A percentile compares a stretch with the other conserved stretches of the same genome.
Conservation (phyloP, 352 stramenopile species). For the Peronospora farinosa region DNA sequence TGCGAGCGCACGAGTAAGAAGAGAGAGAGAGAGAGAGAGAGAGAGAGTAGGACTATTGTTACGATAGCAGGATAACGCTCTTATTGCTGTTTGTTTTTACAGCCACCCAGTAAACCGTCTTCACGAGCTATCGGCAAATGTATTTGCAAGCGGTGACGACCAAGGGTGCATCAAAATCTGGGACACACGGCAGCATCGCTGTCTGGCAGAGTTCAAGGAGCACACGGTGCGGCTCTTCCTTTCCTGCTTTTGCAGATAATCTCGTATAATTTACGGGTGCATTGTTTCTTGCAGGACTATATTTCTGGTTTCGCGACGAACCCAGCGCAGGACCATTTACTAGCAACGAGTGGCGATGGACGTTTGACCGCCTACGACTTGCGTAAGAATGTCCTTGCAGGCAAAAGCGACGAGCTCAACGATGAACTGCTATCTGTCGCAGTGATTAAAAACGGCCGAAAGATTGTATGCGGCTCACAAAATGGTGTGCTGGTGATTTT, state of each 20-base stretch:
- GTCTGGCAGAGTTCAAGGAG: constrained; percentile 87
- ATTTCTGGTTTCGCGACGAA: constrained; percentile 90
- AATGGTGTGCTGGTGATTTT: constrained; percentile 93
- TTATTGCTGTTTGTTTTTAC: constrained; percentile 10
- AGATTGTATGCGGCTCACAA: constrained; percentile 93
- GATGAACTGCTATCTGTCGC: constrained; percentile 68
- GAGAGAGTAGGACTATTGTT: background rate
- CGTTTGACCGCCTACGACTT: constrained; percentile 90
- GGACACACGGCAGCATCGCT: constrained; percentile 80
- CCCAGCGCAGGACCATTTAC: constrained; percentile 71
- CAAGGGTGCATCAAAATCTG: constrained; percentile 83
- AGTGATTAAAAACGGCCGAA: constrained; percentile 87
- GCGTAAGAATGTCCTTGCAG: constrained; percentile 68
- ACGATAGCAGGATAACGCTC: constrained; percentile 2
- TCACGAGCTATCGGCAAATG: constrained; percentile 58
- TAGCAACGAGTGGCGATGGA: constrained; percentile 89
- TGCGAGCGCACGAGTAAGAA: constrained; percentile 76
- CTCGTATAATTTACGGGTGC: background rate
- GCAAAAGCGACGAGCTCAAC: constrained; percentile 81
- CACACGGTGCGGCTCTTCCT: constrained; percentile 53
- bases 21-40: constrained; percentile 35
- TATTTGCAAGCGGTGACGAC: constrained; percentile 77
- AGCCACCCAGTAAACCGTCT: constrained; percentile 69
- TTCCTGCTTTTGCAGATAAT: background rate
- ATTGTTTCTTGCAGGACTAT: constrained; percentile 65